Conservation (phyloP, 305 asterid genomes). For the Ajuga reptans region DNA sequence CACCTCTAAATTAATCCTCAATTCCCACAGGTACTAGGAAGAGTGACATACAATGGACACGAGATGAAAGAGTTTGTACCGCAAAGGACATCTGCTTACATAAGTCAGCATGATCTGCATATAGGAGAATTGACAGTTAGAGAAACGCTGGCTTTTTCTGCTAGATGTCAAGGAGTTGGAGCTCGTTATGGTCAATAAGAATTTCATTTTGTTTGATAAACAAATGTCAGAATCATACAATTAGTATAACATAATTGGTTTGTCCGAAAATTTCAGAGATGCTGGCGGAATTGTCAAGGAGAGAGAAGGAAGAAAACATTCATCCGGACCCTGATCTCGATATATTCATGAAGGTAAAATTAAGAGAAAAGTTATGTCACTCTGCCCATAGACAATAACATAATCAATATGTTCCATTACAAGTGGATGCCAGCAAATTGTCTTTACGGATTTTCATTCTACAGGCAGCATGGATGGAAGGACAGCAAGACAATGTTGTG, state of each 20-base stretch:
- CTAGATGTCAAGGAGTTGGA: slow-evolving; percentile 97
- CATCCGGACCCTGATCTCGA: slow-evolving; percentile 55
- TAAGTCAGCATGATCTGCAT: slow-evolving; percentile 86
- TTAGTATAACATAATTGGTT: background rate
- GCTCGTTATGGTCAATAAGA: slow-evolving; percentile 49
- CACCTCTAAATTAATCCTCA: background rate
- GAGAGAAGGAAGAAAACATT: slow-evolving; percentile 51
- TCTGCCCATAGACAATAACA: background rate
- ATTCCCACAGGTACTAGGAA: slow-evolving; percentile 51
- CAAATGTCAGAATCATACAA: background rate
- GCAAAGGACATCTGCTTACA: slow-evolving; percentile 79
- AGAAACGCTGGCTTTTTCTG: slow-evolving; percentile 86
- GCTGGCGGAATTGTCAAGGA: slow-evolving; percentile 42
- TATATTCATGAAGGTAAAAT: slow-evolving; percentile 65
- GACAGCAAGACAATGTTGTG: slow-evolving; percentile 69
- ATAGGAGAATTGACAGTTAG: slow-evolving; percentile 86
- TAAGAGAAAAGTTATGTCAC: background rate
- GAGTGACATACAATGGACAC: slow-evolving; percentile 76
- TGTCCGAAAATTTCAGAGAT: slow-evolving; percentile 27
- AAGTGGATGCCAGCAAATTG: background rate
- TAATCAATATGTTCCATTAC: background rate
- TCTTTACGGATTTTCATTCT: background rate
- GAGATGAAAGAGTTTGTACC: slow-evolving; percentile 77
- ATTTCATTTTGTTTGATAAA: background rate
- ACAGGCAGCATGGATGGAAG: slow-evolving; percentile 75